Evolutionary conservation across 257 asterid genomes (phyloP).

Genomic region (Jacaranda mimosifolia): DNA sequence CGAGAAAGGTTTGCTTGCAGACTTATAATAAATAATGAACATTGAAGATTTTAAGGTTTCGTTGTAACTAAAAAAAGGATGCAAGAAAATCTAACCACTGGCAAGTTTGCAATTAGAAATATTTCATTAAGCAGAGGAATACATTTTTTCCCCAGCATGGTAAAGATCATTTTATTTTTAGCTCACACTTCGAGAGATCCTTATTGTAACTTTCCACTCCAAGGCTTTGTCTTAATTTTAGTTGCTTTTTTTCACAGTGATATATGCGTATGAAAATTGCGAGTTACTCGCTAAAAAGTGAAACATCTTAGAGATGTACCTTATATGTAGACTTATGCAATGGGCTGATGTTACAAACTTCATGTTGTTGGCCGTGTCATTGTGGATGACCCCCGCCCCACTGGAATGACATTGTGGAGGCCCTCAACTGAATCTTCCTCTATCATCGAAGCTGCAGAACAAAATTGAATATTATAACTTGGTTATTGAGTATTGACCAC

Average conservation of each 20-base stretch:
- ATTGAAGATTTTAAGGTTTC: not conserved
- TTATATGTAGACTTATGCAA: conserved; percentile 25
- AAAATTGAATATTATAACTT: conserved; percentile 12
- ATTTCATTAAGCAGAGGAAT: not conserved
- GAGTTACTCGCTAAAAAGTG: not conserved
- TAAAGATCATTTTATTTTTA: not conserved
- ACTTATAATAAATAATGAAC: not conserved
- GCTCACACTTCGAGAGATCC: not conserved
- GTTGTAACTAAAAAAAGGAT: not conserved
- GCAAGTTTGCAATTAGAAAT: not conserved
- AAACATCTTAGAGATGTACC: conserved; percentile 31
- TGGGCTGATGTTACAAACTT: conserved; percentile 36
- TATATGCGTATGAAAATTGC: not conserved
- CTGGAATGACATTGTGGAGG: conserved; percentile 68
- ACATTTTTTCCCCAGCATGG: not conserved
- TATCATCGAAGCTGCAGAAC: conserved; percentile 53
- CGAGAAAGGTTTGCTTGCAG: not conserved
- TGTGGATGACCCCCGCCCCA: conserved; percentile 96
- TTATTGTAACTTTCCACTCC: not conserved
- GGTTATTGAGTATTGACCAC: conserved; percentile 6
- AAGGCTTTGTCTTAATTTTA: conserved; percentile 4
- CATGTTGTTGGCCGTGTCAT: conserved; percentile 92
- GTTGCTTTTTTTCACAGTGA: not conserved
- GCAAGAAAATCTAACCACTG: conserved; percentile 8
- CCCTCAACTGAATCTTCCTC: conserved; percentile 71